Conservation (phyloP, 306 rosid genomes). For the Nissolia schottii region DNA sequence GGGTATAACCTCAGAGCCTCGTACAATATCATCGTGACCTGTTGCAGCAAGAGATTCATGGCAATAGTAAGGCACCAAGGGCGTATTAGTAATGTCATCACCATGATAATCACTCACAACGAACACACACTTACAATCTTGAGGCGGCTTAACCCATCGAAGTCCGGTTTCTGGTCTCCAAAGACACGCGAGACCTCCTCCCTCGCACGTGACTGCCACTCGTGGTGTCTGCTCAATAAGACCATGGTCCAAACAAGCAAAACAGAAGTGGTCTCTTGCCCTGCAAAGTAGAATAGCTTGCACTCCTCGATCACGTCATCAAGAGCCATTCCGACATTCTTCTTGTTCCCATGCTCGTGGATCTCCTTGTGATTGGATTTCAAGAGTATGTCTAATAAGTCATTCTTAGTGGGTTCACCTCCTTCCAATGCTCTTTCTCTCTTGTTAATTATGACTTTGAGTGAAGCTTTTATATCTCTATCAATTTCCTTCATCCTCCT, state of each 20-base stretch:
- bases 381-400: constrained; percentile 36
- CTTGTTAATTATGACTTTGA: constrained; percentile 34
- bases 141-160: constrained; percentile 42
- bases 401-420: constrained; percentile 29
- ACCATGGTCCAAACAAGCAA: constrained; percentile 57
- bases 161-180: constrained; percentile 35
- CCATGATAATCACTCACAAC: not conserved
- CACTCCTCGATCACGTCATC: constrained; percentile 49
- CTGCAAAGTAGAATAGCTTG: constrained; percentile 52
- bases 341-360: constrained; percentile 21
- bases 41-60: not conserved
- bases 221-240: constrained; percentile 29
- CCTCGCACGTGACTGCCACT: constrained; percentile 56
- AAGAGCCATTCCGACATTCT: constrained; percentile 37
- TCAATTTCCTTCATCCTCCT: constrained; percentile 36
- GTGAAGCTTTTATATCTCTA: constrained; percentile 23
- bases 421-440: constrained; percentile 30
- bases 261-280: constrained; percentile 56
- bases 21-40: not conserved
- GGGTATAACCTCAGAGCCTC: not conserved
- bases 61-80: not conserved
- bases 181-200: constrained; percentile 43
- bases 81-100: not conserved
- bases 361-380: constrained; percentile 49
- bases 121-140: constrained; percentile 58